Evolutionary conservation across 1,284 basidiomycete species (phyloP), one percentile per base, ranked within the genome.

Genomic region (Apiotrichum akiyoshidainum): DNA sequence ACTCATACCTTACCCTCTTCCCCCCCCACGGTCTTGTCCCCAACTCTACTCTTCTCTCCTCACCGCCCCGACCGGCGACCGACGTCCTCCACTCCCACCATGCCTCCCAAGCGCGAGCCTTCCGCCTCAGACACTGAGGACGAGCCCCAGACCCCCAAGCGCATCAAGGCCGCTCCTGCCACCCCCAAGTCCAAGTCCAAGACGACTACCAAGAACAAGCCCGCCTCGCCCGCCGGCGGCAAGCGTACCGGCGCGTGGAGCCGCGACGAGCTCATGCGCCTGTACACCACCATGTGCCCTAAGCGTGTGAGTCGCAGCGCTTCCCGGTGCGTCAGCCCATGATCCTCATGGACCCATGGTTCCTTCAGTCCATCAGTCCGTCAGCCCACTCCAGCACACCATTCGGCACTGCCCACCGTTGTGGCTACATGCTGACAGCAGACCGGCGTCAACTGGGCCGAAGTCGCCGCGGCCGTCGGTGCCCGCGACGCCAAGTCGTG

Each of bases 281-380:
- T 71, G 8, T 71, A 71, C 47, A 39, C 21, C 5, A 60, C 63
- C 51, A 66, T 71, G 65, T 65, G 62, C 53, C 68, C 69, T 2
- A 71, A 69, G 53, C 40, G 48, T 16, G 69, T 71, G 21, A 62
- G 66, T 62, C 10, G 19, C 10, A 17, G 7, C 4, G 26, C 7
- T 7, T 7, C 26, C 7, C 26, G 7, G 26, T 31, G 3, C 26
- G 26, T 31, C 26, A 31, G 26, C 7, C 26, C 7, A 31, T 31
- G 26, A 31, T 31, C 26, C n/a, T n/a, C n/a, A n/a, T n/a, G n/a
- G n/a, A n/a, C n/a, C n/a, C 26, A 31, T 31, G 26, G 7, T 31
- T 31, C 26, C 26, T 4, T 31, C 4, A 31, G 3, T 31, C 26
- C 26, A 7, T 31, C 26, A 31, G 26, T 31, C 26, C 26, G 4